A percentile compares a stretch with the other conserved stretches of the same genome.
Evolutionary conservation across 2,329 filamentous ascomycete species (phyloP).

Genomic region (Trematosphaeria pertusa): DNA sequence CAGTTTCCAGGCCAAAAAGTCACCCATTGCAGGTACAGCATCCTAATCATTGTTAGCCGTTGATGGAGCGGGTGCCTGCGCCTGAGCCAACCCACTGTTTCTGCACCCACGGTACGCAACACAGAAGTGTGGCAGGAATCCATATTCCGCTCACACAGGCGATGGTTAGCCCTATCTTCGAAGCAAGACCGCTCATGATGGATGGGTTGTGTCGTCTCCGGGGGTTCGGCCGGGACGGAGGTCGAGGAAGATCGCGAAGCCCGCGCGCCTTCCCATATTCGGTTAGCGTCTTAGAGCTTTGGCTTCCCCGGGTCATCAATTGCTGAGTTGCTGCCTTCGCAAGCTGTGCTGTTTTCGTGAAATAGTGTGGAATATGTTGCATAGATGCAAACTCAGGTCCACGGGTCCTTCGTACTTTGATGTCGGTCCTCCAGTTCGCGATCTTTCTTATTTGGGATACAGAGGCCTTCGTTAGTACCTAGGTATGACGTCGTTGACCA

Average conservation of each 20-base stretch:
- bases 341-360: too few species aligned
- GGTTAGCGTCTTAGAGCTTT: slow-evolving; percentile 1
- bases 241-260: not conserved
- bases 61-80: not conserved
- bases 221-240: not conserved
- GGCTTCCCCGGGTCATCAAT: not conserved
- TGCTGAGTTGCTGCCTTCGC: not conserved
- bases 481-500: too few species aligned
- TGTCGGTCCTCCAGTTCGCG: too few species aligned
- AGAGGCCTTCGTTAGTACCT: too few species aligned
- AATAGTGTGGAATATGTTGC: too few species aligned
- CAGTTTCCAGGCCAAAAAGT: slow-evolving; percentile 46
- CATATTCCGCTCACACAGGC: slow-evolving; percentile 42
- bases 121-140: slow-evolving; percentile 42
- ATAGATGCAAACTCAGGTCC: too few species aligned
- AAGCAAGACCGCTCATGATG: slow-evolving; percentile 35
- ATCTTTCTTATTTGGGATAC: too few species aligned
- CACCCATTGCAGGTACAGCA: slow-evolving; percentile 46
- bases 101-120: slow-evolving; percentile 47
- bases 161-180: too few species aligned
- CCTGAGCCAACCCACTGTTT: slow-evolving; percentile 32
- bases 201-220: slow-evolving; percentile 9
- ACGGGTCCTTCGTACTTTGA: too few species aligned
- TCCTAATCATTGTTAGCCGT: slow-evolving; percentile 27
- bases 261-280: not conserved